These are phyloP conservation scores for Chlorella sp. DNA, from an alignment of 139 green algal genomes.

Conservation along the genomic window DNA sequence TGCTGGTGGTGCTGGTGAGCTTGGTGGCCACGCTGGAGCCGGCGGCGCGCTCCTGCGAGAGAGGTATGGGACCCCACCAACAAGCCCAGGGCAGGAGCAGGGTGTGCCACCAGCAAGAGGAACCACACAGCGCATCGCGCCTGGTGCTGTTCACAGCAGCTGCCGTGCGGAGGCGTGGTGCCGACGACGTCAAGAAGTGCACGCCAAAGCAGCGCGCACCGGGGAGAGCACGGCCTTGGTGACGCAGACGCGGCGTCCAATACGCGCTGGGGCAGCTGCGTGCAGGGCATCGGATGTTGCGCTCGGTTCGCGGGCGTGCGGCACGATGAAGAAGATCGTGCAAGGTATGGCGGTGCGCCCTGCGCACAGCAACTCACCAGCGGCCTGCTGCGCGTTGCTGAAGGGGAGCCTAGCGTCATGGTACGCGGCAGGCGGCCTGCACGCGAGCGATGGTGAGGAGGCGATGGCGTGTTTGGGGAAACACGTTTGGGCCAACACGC, in stretches of 20 bases:
- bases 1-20: background rate
- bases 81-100: background rate
- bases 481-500: no score
- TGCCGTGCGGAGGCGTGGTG: background rate
- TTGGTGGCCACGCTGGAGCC: conserved; percentile 3
- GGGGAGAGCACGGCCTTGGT: background rate
- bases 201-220: background rate
- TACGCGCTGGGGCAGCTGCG: conserved; percentile 2
- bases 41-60: background rate
- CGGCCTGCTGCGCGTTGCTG: background rate
- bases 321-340: background rate
- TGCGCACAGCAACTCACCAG: background rate
- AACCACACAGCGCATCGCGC: background rate
- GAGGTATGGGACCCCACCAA: no score
- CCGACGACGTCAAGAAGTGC: background rate
- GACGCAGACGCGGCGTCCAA: background rate
- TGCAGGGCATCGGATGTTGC: background rate
- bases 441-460: no score
- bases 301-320: no score
- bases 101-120: background rate
- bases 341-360: background rate
- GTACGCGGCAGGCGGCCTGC: no score
- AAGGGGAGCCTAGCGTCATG: background rate
- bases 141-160: background rate
- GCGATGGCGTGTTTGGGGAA: no score